Conservation (phyloP, 495 filamentous ascomycete genomes). For the Tuber borchii region DNA sequence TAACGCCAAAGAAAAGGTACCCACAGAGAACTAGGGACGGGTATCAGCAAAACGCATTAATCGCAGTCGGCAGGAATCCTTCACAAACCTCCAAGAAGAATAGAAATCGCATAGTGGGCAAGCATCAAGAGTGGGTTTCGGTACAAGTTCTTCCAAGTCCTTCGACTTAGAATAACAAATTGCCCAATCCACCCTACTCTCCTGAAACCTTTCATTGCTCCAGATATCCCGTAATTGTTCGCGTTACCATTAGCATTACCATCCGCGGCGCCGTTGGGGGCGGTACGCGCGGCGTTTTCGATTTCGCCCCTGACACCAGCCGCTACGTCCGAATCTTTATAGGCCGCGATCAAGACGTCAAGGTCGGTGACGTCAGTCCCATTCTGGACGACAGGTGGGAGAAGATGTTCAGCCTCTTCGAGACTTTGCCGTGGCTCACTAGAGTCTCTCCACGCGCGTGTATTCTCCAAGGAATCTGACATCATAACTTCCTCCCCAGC, state of each 20-base stretch:
- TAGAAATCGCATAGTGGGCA: slow-evolving; percentile 97
- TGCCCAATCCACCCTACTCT: slow-evolving; percentile 72
- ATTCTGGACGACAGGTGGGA: slow-evolving; percentile 61
- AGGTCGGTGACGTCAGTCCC: slow-evolving; percentile 62
- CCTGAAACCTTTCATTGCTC: slow-evolving; percentile 67
- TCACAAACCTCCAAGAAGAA: slow-evolving; percentile 60
- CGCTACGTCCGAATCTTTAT: slow-evolving; percentile 71
- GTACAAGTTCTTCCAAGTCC: slow-evolving; percentile 97
- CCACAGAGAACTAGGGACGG: slow-evolving; percentile 64
- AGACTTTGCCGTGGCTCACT: slow-evolving; percentile 56
- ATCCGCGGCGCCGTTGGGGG: slow-evolving; percentile 66
- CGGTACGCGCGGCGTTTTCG: slow-evolving; percentile 53
- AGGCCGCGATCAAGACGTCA: slow-evolving; percentile 70
- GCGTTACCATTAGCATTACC: slow-evolving; percentile 50
- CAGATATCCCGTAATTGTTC: slow-evolving; percentile 35
- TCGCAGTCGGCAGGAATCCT: not conserved
- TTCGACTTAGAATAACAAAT: slow-evolving; percentile 77
- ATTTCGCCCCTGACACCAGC: slow-evolving; percentile 75
- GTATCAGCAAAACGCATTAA: slow-evolving; percentile 2
- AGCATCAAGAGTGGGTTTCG: slow-evolving; percentile 98
- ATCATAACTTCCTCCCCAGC: slow-evolving; percentile 67
- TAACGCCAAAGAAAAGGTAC: slow-evolving; percentile 92
- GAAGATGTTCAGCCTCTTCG: slow-evolving; percentile 63
- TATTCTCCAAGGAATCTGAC: slow-evolving; percentile 51
- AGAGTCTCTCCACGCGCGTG: slow-evolving; percentile 47